These are phyloP conservation scores for Aspergillus avenaceus DNA, from an alignment of 495 filamentous ascomycete genomes.

Conservation along the genomic window DNA sequence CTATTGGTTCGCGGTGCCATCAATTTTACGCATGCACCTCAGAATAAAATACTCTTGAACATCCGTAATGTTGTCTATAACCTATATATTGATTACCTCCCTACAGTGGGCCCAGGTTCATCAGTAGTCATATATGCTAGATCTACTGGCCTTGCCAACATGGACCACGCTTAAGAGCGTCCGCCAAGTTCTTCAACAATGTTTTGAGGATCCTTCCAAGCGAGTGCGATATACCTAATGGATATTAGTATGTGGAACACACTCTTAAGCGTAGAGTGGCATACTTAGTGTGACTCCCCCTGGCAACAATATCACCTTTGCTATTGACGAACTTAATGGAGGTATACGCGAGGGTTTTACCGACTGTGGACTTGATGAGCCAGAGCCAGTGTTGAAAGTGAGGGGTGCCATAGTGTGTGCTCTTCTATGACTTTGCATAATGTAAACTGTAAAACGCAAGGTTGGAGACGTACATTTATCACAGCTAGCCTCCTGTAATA, in stretches of 20 bases:
- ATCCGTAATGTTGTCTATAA: too few relatives aligned
- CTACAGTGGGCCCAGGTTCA: too few relatives aligned
- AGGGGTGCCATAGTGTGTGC: background rate
- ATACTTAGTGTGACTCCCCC: slow-evolving; percentile 96
- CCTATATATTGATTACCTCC: too few relatives aligned
- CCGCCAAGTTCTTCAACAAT: slow-evolving; percentile 43
- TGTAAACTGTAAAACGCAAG: background rate
- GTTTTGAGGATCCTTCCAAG: slow-evolving; percentile 58
- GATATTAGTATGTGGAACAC: slow-evolving; percentile 3
- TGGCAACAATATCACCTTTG: slow-evolving; percentile 74
- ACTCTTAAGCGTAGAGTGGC: slow-evolving; percentile 18
- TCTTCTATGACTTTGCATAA: background rate
- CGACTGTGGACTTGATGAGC: slow-evolving; percentile 51
- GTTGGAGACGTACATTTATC: slow-evolving; percentile 67
- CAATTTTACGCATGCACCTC: too few relatives aligned
- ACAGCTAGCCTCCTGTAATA: slow-evolving; percentile 59
- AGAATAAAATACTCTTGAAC: too few relatives aligned
- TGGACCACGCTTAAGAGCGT: background rate
- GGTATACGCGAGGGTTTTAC: slow-evolving; percentile 89
- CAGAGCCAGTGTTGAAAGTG: background rate
- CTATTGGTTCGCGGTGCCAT: too few relatives aligned
- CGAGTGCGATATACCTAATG: slow-evolving; percentile 50
- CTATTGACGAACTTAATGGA: slow-evolving; percentile 71
- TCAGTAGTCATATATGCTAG: too few relatives aligned
- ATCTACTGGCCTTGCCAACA: background rate